phyloP scores from a whole-genome alignment of 176 grass and related monocot species.

The Juncus inflexus region DNA sequence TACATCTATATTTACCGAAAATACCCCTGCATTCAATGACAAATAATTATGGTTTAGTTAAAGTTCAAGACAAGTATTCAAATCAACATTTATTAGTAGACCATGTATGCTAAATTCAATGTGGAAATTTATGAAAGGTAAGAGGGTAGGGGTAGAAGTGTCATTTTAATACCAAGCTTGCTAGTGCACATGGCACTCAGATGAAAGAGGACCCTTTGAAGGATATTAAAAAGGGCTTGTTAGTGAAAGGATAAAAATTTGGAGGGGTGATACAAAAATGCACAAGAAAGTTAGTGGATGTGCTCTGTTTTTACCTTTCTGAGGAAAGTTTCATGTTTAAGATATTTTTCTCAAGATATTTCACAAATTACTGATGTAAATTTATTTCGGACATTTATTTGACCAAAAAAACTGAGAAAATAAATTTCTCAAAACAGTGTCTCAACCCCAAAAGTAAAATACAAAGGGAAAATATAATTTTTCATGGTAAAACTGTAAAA shows the following conservation, averaged over 20 bases:
- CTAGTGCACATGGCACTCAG: too few relatives aligned
- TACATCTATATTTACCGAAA: conserved; percentile 69
- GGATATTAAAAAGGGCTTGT: background rate
- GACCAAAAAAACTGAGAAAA: too few relatives aligned
- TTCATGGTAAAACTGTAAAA: conserved; percentile 16
- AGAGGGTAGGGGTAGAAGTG: too few relatives aligned
- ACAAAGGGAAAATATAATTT: background rate
- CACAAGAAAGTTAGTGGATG: conserved; percentile 22
- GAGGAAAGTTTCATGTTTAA: too few relatives aligned
- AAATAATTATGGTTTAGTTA: conserved; percentile 36
- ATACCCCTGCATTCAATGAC: conserved; percentile 62
- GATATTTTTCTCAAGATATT: too few relatives aligned
- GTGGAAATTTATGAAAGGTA: too few relatives aligned
- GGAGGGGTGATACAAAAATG: conserved; percentile 24
- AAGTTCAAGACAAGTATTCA: background rate
- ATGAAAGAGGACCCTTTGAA: too few relatives aligned
- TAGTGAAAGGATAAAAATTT: background rate
- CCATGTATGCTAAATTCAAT: background rate
- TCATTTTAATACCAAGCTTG: too few relatives aligned
- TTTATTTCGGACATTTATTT: too few relatives aligned
- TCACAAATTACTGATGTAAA: too few relatives aligned
- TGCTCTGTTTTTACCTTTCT: background rate
- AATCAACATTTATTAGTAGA: conserved; percentile 2
- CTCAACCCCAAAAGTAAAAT: too few relatives aligned
- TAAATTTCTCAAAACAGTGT: too few relatives aligned